phyloP scores from a whole-genome alignment of 306 rosid species.

The Luffa acutangula region DNA sequence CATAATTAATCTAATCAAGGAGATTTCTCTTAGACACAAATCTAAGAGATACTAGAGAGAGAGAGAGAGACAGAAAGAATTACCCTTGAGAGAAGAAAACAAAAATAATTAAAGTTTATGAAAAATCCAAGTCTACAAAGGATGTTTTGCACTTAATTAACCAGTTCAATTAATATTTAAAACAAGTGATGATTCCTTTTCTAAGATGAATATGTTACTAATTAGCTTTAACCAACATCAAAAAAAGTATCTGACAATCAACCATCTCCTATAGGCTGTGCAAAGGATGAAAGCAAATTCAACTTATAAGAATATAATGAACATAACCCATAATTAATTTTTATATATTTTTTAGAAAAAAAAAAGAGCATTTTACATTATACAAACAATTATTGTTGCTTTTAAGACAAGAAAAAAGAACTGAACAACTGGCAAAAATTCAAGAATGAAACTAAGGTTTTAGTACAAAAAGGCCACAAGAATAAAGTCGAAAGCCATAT shows the following conservation, averaged over 20 bases:
- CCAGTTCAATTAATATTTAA: neutral
- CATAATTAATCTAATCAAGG: neutral
- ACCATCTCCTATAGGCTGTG: neutral
- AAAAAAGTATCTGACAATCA: neutral
- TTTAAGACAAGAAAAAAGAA: neutral
- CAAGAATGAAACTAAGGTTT: neutral
- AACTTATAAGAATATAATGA: neutral
- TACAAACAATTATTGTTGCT: neutral
- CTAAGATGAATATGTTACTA: neutral
- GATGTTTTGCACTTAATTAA: neutral
- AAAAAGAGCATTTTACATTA: neutral
- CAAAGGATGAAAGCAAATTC: neutral
- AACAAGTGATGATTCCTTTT: neutral
- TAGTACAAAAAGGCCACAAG: neutral
- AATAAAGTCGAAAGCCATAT: constrained; percentile 5
- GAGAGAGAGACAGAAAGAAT: no score
- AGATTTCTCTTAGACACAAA: neutral
- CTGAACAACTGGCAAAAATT: neutral
- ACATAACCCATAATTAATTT: neutral
- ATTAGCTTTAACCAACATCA: neutral
- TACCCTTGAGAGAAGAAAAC: neutral
- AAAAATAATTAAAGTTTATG: neutral
- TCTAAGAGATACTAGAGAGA: neutral
- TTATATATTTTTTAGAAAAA: neutral
- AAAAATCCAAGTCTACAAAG: no score